These are phyloP conservation scores for Lactarius psammicola DNA, from an alignment of 768 basidiomycete species.

Conservation along the genomic window DNA sequence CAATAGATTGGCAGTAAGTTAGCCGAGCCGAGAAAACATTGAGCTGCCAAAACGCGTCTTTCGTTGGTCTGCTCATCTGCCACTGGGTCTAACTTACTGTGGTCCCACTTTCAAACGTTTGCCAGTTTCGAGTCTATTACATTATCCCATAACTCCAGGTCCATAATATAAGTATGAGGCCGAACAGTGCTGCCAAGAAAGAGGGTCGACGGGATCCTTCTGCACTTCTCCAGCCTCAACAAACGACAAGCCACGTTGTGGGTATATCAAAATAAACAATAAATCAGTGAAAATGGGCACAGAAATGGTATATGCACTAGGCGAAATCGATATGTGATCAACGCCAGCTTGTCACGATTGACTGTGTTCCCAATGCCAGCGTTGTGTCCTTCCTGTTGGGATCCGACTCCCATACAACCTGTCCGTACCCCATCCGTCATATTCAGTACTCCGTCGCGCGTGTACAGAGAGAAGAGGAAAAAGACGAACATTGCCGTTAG, in stretches of 20 bases:
- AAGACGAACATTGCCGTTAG: constrained; percentile 46
- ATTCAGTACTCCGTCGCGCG: constrained; percentile 32
- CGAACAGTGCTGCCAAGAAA: too few relatives aligned
- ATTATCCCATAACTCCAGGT: too few relatives aligned
- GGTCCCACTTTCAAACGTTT: too few relatives aligned
- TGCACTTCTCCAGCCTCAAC: too few relatives aligned
- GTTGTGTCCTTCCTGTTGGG: constrained; percentile 53
- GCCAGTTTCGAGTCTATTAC: too few relatives aligned
- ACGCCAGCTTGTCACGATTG: constrained; percentile 46
- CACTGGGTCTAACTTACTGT: background rate
- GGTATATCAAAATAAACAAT: background rate
- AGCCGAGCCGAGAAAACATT: too few relatives aligned
- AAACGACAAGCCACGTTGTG: background rate
- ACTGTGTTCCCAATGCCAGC: constrained; percentile 34
- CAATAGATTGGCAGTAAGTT: too few relatives aligned
- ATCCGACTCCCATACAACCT: constrained; percentile 59
- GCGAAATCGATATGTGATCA: constrained; percentile 28
- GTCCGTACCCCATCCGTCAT: background rate
- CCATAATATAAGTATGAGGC: too few relatives aligned
- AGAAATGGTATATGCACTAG: background rate
- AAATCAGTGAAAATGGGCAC: background rate
- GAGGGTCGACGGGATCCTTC: too few relatives aligned
- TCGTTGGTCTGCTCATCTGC: too few relatives aligned
- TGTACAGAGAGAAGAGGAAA: background rate
- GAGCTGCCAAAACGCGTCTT: background rate